Conservation (phyloP, 257 asterid genomes). For the Solanum corneliomulleri region DNA sequence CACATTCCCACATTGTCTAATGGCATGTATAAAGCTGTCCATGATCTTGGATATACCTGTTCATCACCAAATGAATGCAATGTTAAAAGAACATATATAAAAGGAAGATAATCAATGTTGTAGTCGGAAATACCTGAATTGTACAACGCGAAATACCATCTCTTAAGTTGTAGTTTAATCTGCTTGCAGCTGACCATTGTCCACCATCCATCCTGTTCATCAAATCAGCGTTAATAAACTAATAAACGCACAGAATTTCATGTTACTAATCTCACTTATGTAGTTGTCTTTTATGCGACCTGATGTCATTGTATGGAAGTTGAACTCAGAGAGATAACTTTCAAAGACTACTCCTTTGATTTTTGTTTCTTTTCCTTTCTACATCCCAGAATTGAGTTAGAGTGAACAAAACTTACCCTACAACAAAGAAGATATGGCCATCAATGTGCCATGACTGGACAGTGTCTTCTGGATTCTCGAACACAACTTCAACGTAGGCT, state of each 20-base stretch:
- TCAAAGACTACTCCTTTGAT: not conserved
- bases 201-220: conserved; percentile 27
- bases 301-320: not conserved
- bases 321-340: not conserved
- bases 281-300: not conserved
- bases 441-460: conserved; percentile 43
- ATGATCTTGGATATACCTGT: conserved; percentile 34
- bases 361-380: not conserved
- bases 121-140: conserved; percentile 10
- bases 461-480: conserved; percentile 31
- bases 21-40: conserved; percentile 41
- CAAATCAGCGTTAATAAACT: not conserved
- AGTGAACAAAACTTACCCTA: conserved; percentile 15
- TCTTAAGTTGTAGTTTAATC: conserved; percentile 22
- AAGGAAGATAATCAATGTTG: not conserved
- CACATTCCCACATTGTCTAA: conserved; percentile 47
- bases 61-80: not conserved
- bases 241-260: not conserved
- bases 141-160: conserved; percentile 28
- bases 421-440: conserved; percentile 36
- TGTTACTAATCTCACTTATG: not conserved
- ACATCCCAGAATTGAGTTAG: not conserved
- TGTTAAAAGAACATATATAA: not conserved
- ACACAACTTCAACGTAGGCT: conserved; percentile 23
- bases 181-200: conserved; percentile 28